phyloP scores from a whole-genome alignment of 495 filamentous ascomycete species.

The Acidiella bohemica region DNA sequence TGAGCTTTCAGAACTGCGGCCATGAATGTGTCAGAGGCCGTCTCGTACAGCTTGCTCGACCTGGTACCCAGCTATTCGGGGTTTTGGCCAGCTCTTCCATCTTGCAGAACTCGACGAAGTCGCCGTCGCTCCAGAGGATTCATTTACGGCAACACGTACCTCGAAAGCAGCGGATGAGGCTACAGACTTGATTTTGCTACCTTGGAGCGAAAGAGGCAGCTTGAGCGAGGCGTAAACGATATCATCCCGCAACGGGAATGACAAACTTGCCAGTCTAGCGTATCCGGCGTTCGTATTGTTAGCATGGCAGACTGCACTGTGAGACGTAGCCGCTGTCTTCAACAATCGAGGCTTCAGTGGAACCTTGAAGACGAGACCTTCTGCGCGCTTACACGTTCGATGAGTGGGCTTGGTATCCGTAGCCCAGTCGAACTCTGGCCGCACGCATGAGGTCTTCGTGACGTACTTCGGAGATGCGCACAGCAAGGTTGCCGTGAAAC shows the following conservation, averaged over 20 bases:
- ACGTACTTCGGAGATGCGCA: slow-evolving; percentile 79
- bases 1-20: too few relatives aligned
- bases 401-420: slow-evolving; percentile 47
- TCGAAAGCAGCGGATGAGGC: slow-evolving; percentile 49
- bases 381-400: slow-evolving; percentile 33
- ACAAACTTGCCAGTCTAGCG: slow-evolving; percentile 20
- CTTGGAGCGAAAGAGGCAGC: slow-evolving; percentile 78
- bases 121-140: slow-evolving; percentile 58
- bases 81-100: slow-evolving; percentile 73
- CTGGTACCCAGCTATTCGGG: slow-evolving; percentile 84
- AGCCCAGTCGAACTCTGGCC: slow-evolving; percentile 43
- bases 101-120: slow-evolving; percentile 71
- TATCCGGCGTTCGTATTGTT: slow-evolving; percentile 38
- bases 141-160: slow-evolving; percentile 63
- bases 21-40: slow-evolving; percentile 80
- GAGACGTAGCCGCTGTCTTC: slow-evolving; percentile 70
- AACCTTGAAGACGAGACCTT: slow-evolving; percentile 26
- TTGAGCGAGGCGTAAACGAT: slow-evolving; percentile 42
- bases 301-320: slow-evolving; percentile 45
- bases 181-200: slow-evolving; percentile 73
- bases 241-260: slow-evolving; percentile 30
- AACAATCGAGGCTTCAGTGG: slow-evolving; percentile 61
- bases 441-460: slow-evolving; percentile 73
- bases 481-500: slow-evolving; percentile 64
- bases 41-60: slow-evolving; percentile 63